These are phyloP conservation scores for Micractinium sp. DNA, from an alignment of 139 green algal species.

Conservation along the genomic window DNA sequence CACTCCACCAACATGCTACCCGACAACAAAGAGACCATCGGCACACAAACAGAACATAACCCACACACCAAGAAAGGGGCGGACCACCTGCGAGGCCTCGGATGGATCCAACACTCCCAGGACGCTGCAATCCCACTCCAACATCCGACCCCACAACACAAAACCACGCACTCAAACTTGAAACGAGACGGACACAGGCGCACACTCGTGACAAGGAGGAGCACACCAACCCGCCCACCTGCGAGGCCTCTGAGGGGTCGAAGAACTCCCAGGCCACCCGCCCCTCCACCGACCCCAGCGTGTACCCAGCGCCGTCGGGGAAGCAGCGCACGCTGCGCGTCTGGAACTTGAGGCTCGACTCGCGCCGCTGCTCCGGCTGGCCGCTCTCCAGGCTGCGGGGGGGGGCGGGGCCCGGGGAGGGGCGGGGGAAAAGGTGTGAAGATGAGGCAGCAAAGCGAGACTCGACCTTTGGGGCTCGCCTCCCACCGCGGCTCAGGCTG, in stretches of 20 bases:
- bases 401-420: background rate
- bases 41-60: no score
- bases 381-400: conserved; percentile 22
- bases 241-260: conserved; percentile 53
- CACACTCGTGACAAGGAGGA: no score
- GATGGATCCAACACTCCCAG: background rate
- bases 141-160: background rate
- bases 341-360: conserved; percentile 87
- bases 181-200: background rate
- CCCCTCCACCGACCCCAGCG: conserved; percentile 86
- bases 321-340: conserved; percentile 83
- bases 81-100: background rate
- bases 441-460: no score
- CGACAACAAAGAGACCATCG: no score
- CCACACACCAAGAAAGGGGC: no score
- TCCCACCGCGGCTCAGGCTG: background rate
- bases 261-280: conserved; percentile 90
- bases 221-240: background rate
- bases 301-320: conserved; percentile 79
- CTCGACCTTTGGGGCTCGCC: background rate
- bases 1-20: no score
- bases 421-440: background rate
- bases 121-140: background rate
- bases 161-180: background rate
- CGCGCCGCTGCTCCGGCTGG: conserved; percentile 68